These are phyloP conservation scores for Quercus robur DNA, from an alignment of 306 rosid species.

Conservation along the genomic window DNA sequence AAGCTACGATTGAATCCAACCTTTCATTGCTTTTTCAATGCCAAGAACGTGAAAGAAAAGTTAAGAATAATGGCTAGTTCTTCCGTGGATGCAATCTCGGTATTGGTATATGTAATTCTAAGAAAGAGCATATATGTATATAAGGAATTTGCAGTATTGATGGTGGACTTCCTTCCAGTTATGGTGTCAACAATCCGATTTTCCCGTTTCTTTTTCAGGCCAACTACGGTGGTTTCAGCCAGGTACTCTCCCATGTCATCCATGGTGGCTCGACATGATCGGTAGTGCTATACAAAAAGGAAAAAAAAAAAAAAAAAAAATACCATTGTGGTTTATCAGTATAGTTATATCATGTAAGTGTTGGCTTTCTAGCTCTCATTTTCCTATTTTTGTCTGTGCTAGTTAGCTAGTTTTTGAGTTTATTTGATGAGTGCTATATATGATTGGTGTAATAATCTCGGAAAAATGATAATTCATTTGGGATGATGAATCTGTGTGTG, in stretches of 20 bases:
- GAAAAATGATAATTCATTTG: background rate
- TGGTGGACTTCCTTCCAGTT: slow-evolving; percentile 36
- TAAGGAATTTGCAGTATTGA: slow-evolving; percentile 29
- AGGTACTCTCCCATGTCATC: slow-evolving; percentile 47
- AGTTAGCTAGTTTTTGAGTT: background rate
- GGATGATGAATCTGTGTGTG: background rate
- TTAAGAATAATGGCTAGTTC: slow-evolving; percentile 30
- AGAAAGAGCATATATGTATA: slow-evolving; percentile 49
- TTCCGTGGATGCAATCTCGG: slow-evolving; percentile 32
- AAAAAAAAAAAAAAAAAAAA: too few relatives aligned
- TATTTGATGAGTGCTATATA: background rate
- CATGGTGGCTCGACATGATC: slow-evolving; percentile 51
- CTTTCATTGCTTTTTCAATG: background rate
- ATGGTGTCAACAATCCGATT: slow-evolving; percentile 36
- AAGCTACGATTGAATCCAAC: too few relatives aligned
- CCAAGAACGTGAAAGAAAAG: background rate
- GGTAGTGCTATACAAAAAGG: slow-evolving; percentile 16
- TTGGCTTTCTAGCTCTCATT: background rate
- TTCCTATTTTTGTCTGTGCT: background rate
- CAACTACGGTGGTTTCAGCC: slow-evolving; percentile 22
- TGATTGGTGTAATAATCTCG: background rate
- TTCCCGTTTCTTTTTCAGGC: slow-evolving; percentile 38
- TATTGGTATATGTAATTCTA: slow-evolving; percentile 40
- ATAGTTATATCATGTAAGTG: background rate
- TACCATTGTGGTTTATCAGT: background rate